Base-by-base conservation (phyloP, 345 rosid species). In the Eucalyptus marginata region DNA sequence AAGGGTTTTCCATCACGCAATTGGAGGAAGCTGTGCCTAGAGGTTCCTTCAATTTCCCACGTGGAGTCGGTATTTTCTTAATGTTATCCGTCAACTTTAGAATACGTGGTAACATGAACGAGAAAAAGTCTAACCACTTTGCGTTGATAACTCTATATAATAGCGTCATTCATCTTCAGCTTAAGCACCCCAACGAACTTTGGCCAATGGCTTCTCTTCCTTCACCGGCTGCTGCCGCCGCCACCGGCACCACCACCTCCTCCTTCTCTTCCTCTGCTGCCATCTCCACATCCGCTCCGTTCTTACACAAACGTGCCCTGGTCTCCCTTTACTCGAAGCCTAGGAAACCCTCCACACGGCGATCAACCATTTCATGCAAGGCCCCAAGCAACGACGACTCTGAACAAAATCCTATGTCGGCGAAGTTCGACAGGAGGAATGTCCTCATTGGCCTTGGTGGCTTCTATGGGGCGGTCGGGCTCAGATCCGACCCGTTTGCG, bases 381-480 rank as follows among this genome's bases (percentile, higher is more conserved):
- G 90, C 90, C 88, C 17, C 51, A 7, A 71, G 40, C 87, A 86
- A 86, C 6, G 46, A 71, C 14, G 44, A 44, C 11, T 50, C 54
- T 11, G 87, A 89, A 47, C 89, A 80, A 33, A 17, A 86, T 56
- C 49, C 89, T 49, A 40, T 89, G 33, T 62, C 5, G 40, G 46
- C 83, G 27, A 92, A 88, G 89, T 43, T 91, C 80, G 93, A 93
- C 44, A 76, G 96, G 90, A 93, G 97, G 84, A 93, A 95, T 44
- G 88, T 94, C 49, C 95, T 94, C 40, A 31, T 95, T n/a, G 94
- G 95, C 33, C 89, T 94, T 4, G 95, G 96, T 15, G 97, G 95
- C 31, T 89, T 95, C 3, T 94, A 90, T 44, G 93, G 94, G 24
- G 93, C 91, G 10, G 68, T 93, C 16, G 88, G 90, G 49, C 68